Evolutionary conservation across 495 filamentous ascomycete species (phyloP).

Genomic region (Penicillium lagena): DNA sequence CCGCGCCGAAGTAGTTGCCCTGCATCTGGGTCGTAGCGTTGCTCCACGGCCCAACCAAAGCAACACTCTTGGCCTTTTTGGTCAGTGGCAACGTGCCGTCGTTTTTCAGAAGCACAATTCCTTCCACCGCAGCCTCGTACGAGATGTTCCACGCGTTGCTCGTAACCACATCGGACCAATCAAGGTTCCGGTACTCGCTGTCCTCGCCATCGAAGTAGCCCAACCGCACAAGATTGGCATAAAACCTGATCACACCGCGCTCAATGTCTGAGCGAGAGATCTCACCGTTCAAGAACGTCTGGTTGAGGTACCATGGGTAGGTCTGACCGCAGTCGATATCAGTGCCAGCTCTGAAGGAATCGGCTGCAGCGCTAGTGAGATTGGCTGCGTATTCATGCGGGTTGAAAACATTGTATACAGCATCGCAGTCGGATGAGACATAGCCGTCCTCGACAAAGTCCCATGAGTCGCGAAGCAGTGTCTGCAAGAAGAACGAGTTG

Average conservation of each 20-base stretch:
- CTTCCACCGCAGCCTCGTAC: constrained; percentile 51
- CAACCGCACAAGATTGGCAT: constrained; percentile 46
- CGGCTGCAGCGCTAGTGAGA: constrained; percentile 41
- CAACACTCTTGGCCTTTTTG: constrained; percentile 33
- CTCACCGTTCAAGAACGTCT: constrained; percentile 40
- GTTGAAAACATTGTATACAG: constrained; percentile 51
- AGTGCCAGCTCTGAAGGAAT: constrained; percentile 51
- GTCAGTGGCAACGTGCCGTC: constrained; percentile 48
- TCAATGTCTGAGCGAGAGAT: constrained; percentile 46
- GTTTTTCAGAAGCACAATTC: constrained; percentile 58
- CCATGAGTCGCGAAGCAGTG: constrained; percentile 48
- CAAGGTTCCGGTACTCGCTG: constrained; percentile 42
- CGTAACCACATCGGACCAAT: constrained; percentile 45
- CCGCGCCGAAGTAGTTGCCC: constrained; percentile 52
- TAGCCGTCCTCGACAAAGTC: constrained; percentile 44
- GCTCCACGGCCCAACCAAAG: constrained; percentile 53
- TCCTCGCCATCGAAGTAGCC: constrained; percentile 54
- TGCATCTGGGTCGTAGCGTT: constrained; percentile 55
- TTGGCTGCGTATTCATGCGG: constrained; percentile 46
- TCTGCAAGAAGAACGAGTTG: constrained; percentile 50
- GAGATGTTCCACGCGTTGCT: constrained; percentile 49
- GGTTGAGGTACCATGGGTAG: constrained; percentile 44
- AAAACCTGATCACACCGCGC: constrained; percentile 47
- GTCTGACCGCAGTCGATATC: constrained; percentile 57
- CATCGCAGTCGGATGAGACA: constrained; percentile 53